Conservation (phyloP, 371 early-diverging fungal species). For the Apophysomyces ossiformis region DNA sequence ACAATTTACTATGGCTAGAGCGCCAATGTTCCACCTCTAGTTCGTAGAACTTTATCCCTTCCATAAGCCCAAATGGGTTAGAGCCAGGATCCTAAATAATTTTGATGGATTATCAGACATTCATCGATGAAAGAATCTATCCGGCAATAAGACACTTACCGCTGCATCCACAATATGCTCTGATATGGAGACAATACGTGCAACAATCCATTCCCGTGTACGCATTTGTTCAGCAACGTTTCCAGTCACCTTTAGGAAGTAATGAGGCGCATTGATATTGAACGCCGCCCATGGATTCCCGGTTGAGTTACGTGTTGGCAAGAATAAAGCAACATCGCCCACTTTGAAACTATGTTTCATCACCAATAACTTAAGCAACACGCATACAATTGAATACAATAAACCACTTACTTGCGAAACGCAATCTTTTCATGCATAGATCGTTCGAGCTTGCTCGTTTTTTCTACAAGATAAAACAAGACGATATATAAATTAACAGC, state of each 20-base stretch:
- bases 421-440: slow-evolving; percentile 63
- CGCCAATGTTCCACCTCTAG: slow-evolving; percentile 64
- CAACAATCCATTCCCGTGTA: slow-evolving; percentile 74
- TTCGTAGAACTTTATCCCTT: slow-evolving; percentile 62
- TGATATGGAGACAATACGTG: slow-evolving; percentile 64
- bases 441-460: slow-evolving; percentile 45
- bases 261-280: slow-evolving; percentile 78
- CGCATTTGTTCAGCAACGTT: slow-evolving; percentile 43
- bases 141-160: slow-evolving; percentile 11
- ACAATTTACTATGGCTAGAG: slow-evolving; percentile 12
- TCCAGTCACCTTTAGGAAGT: slow-evolving; percentile 65
- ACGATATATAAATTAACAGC: neutral
- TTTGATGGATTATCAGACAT: neutral
- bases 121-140: too few species aligned
- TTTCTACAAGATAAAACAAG: slow-evolving; percentile 38
- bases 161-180: slow-evolving; percentile 51
- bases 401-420: slow-evolving; percentile 57
- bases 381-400: neutral
- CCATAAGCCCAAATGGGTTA: slow-evolving; percentile 70
- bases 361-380: neutral
- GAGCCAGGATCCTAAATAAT: neutral
- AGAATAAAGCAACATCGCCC: slow-evolving; percentile 74
- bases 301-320: slow-evolving; percentile 74
- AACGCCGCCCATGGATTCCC: slow-evolving; percentile 85
- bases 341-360: slow-evolving; percentile 59